phyloP scores from a whole-genome alignment of 345 rosid species.

The Lepidium aucheri region DNA sequence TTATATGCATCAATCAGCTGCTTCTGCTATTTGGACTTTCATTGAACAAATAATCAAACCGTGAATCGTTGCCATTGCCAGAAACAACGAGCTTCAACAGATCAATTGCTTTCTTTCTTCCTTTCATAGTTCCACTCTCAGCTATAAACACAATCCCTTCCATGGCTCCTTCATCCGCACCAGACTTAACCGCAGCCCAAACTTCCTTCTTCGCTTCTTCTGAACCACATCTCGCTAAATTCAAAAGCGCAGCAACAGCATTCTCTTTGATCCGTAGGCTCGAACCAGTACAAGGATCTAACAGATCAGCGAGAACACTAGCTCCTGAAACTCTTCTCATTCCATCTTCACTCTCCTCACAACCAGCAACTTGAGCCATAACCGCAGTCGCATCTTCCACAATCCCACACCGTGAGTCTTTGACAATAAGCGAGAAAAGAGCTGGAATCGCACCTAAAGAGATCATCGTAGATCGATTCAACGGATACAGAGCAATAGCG shows the following conservation, averaged over 20 bases:
- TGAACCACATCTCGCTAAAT: constrained; percentile 53
- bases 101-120: constrained; percentile 54
- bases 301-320: constrained; percentile 55
- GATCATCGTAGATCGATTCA: constrained; percentile 57
- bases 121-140: constrained; percentile 55
- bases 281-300: constrained; percentile 64
- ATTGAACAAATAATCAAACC: constrained; percentile 25
- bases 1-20: not conserved
- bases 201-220: constrained; percentile 44
- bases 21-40: constrained; percentile 9
- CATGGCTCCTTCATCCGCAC: constrained; percentile 31
- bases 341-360: constrained; percentile 72
- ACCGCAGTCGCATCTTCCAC: constrained; percentile 95
- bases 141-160: constrained; percentile 58
- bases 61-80: constrained; percentile 22
- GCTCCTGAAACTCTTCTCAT: constrained; percentile 51
- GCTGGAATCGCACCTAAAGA: constrained; percentile 58
- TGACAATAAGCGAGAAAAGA: constrained; percentile 53
- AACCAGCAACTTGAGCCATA: constrained; percentile 84
- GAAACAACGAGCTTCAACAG: constrained; percentile 40
- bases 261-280: constrained; percentile 65
- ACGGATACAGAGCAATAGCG: constrained; percentile 56
- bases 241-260: constrained; percentile 65
- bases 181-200: constrained; percentile 29
- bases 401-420: constrained; percentile 71